Conservation (phyloP, 129 eudicot genomes). For the Mikania micrantha region DNA sequence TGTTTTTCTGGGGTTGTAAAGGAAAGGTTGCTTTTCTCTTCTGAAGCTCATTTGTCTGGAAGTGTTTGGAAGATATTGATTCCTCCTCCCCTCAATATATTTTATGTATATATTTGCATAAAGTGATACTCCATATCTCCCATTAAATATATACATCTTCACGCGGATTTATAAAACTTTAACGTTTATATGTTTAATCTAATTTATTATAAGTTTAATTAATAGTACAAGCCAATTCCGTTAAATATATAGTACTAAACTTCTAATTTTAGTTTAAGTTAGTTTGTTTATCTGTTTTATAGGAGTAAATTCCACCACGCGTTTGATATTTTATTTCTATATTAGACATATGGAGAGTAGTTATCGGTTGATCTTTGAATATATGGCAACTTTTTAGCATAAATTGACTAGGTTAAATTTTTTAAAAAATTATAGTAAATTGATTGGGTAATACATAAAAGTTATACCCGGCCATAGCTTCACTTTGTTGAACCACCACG, state of each 20-base stretch:
- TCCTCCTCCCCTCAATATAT: constrained; percentile 29
- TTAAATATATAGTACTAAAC: constrained; percentile 3
- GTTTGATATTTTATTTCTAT: not conserved
- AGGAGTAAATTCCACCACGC: not conserved
- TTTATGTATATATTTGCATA: constrained; percentile 25
- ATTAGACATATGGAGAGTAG: not conserved
- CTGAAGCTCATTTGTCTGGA: constrained; percentile 72
- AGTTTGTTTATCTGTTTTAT: not conserved
- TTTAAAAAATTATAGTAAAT: not conserved
- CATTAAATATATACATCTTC: constrained; percentile 14
- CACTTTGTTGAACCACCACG: too few species aligned
- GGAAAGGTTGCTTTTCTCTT: constrained; percentile 69
- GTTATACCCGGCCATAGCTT: too few species aligned
- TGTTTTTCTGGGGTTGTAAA: constrained; percentile 60
- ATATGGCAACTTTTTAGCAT: not conserved
- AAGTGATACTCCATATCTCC: constrained; percentile 33
- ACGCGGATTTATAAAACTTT: constrained; percentile 19
- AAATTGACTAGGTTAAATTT: not conserved
- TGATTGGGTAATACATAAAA: not conserved
- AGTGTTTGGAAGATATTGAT: constrained; percentile 81
- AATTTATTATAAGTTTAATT: too few species aligned
- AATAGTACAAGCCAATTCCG: not conserved
- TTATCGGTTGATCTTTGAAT: not conserved
- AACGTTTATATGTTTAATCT: too few species aligned
- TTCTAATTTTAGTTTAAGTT: not conserved